Base-by-base conservation (phyloP, 257 asterid species). In the Craterostigma plantagineum region DNA sequence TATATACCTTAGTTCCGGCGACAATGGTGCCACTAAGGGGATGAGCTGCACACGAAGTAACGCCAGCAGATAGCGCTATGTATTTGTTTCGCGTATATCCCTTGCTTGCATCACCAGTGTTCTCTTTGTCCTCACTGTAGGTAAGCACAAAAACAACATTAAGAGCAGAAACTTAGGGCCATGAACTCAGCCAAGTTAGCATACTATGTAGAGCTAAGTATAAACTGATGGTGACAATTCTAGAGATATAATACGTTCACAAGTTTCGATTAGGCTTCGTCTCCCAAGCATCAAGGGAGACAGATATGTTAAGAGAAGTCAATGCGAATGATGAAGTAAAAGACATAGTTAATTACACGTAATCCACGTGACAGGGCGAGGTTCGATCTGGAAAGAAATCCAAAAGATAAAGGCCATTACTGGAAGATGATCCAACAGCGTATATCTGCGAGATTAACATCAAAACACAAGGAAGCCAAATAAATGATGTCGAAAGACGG, bases 1-100 rank as follows among this genome's bases (percentile, higher is more conserved):
- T n/a, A n/a, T n/a, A n/a, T 49, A 81, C 96, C 93, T 66, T 59
- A 37, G 96, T 80, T 73, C 96, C 96, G 38, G 79, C 92, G 23
- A 81, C 76, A 64, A 85, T 66, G 65, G 82, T 64, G 48, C 86
- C 86, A 43, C 61, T 68, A 37, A 65, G 59, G 50, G 96, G 94
- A 71, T 85, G 96, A 54, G 76, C 74, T 15, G 65, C 71, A 50
- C 91, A 77, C 44, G 92, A 76, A 16, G 86, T 77, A 46, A 85
- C 75, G 58, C 64, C 61, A 67, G 72, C 94, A 42, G 83, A 59
- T 43, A 79, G 50, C 3, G 78, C 35, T 43, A 85, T 43, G 43
- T 49, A 61, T 61, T 54, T 54, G 63, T 81, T 85, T 57, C 57
- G 76, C 58, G 54, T 71, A 9, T 27, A 67, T 50, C 42, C 64